Base-by-base conservation (phyloP, 1,139 yeast species). In the Pneumocystis sp. region DNA sequence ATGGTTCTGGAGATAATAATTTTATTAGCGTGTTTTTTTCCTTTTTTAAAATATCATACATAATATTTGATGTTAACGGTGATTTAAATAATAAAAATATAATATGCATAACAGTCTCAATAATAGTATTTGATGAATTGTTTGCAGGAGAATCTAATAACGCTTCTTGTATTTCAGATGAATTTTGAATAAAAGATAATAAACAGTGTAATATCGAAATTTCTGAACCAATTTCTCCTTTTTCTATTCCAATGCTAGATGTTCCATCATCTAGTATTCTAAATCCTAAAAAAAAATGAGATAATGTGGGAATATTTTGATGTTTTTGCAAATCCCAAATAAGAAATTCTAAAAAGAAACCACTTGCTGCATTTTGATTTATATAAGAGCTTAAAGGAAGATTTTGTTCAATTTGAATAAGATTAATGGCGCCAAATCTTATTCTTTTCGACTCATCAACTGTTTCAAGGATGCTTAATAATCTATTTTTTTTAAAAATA, bases 261-360 rank as follows among this genome's bases (percentile, higher is more conserved):
- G 61, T 39, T 10, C 45, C 44, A 21, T 39, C 17, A 10, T 42
- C 37, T 39, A 42, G 4, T 31, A 59, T 42, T 21, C 31, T 29
- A 59, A 39, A 59, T 12, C 61, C 61, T 15, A 59, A 42, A 25
- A 59, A 59, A 42, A 59, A 59, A 59, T 59, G 61, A 10, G 61
- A 59, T 12, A 59, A 19, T 42, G 61, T 59, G 31, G 61, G 61
- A 12, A 21, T 59, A 2, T 29, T 42, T 42, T 42, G 44, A 19
- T 59, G 29, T 31, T 21, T 59, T 31, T 59, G 45, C 21, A 59
- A 31, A 59, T 39, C 45, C 44, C 61, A 42, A 21, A 25, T 39
- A 59, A 59, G 40, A 59, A 39, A 39, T 21, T 39, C 29, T 59
- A 59, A 31, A 39, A 59, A 59, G 31, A 21, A 2, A 25, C 34